Evolutionary conservation across 2,329 filamentous ascomycete genomes (phyloP).

Genomic region (Fusarium bulbicola): DNA sequence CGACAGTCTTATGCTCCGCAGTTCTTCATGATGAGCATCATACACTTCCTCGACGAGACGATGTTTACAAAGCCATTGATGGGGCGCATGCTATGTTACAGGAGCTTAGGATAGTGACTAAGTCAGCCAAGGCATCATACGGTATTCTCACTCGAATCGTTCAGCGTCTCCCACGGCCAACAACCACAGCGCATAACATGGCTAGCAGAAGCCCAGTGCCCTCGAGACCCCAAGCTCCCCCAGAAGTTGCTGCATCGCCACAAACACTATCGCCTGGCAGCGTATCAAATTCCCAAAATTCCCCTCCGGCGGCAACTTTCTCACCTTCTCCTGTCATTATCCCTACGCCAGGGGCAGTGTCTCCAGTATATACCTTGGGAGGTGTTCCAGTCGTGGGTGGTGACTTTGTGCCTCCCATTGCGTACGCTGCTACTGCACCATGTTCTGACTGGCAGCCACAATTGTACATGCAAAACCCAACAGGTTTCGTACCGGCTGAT

Average conservation of each 20-base stretch:
- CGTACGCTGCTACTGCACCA: constrained; percentile 6
- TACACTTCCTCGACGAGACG: constrained; percentile 51
- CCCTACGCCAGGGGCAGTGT: background rate
- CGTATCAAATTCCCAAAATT: constrained; percentile 1
- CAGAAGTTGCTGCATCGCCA: background rate
- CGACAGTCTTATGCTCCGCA: constrained; percentile 60
- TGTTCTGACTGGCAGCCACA: constrained; percentile 31
- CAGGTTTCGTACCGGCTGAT: constrained; percentile 1
- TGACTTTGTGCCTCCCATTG: background rate
- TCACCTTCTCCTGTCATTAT: background rate
- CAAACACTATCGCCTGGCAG: constrained; percentile 2
- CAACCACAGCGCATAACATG: constrained; percentile 25
- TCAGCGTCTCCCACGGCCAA: constrained; percentile 42
- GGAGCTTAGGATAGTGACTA: constrained; percentile 42
- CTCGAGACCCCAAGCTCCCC: constrained; percentile 6
- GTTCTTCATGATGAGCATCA: constrained; percentile 59
- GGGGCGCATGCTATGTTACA: constrained; percentile 48
- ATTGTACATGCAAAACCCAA: constrained; percentile 4
- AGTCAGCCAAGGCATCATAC: constrained; percentile 46
- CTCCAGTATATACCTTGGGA: constrained; percentile 15
- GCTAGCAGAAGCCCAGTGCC: constrained; percentile 3
- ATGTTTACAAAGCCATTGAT: constrained; percentile 52
- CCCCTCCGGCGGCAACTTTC: background rate
- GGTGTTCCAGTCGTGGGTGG: background rate
- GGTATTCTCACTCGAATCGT: constrained; percentile 45